Percentiles rank a stretch among this genome's conserved stretches.
These are phyloP conservation scores for Megacollybia marginata DNA, from an alignment of 768 basidiomycete species.

Conservation along the genomic window DNA sequence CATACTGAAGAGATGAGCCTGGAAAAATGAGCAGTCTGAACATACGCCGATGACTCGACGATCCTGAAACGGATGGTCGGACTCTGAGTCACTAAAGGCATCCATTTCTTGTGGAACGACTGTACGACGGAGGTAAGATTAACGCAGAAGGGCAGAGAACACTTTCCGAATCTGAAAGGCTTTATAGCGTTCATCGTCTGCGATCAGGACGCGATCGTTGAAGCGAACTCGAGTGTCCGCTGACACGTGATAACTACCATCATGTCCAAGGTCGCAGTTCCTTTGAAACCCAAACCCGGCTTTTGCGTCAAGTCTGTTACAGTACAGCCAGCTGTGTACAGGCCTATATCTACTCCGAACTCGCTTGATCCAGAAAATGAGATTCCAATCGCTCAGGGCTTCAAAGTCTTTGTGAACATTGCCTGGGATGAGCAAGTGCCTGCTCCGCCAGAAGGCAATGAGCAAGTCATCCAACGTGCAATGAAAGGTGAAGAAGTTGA, in stretches of 20 bases:
- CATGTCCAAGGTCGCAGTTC: not conserved
- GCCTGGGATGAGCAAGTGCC: constrained; percentile 66
- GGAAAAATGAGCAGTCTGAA: constrained; percentile 7
- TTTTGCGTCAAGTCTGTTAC: constrained; percentile 64
- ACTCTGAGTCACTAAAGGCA: constrained; percentile 43
- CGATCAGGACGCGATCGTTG: too few relatives aligned
- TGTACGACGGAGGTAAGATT: constrained; percentile 19
- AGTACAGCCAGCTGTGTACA: constrained; percentile 30
- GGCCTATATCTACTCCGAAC: constrained; percentile 13
- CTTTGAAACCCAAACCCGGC: constrained; percentile 52
- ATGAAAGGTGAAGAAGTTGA: constrained; percentile 43
- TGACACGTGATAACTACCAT: too few relatives aligned
- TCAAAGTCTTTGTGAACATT: constrained; percentile 71
- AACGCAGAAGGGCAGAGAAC: constrained; percentile 10
- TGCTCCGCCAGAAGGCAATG: constrained; percentile 53
- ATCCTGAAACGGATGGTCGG: constrained; percentile 69
- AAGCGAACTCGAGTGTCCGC: too few relatives aligned
- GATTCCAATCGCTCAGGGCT: constrained; percentile 33
- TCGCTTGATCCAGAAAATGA: constrained; percentile 18
- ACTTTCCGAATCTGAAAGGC: constrained; percentile 28
- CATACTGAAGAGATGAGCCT: constrained; percentile 52
- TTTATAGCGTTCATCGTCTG: not conserved
- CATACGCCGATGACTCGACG: constrained; percentile 73
- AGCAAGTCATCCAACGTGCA: constrained; percentile 51
- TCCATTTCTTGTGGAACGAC: constrained; percentile 42